Evolutionary conservation across 2,329 filamentous ascomycete species (phyloP), one percentile per base, ranked within the genome.

Genomic region (Clathrospora elynae): DNA sequence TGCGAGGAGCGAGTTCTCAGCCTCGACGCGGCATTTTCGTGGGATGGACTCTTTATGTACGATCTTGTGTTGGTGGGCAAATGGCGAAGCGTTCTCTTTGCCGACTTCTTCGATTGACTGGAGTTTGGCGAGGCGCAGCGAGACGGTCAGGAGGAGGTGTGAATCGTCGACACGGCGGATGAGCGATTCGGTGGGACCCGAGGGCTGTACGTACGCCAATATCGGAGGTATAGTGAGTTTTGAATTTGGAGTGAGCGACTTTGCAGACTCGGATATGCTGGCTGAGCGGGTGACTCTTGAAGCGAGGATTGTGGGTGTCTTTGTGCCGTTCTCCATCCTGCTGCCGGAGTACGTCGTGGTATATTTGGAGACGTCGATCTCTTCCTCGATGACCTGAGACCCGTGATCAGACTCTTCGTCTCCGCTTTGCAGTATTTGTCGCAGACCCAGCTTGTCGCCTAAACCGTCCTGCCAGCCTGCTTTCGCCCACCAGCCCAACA

Each of bases 401-500:
- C 53, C 61, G 4, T 58, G 43, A 6, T 66, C 66, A 17, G 61
- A 71, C 25, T 72, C 72, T 10, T 71, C 69, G 1, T 71, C 62
- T 37, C 67, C 66, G 44, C 65, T 75, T 10, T 79, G 76, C 35
- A 93, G 76, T 3, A 92, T 80, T 30, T 85, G 77, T 35, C 81
- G 75, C 37, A 96, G 73, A 1, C 84, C 81, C 6, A 97, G 78
- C 70, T 95, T 96, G 36, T 87, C 82, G 1, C 81, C 82, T 3
- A 96, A 75, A 0, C 89, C 88, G 3, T 81, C 77, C 69, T 97
- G 91, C 93, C 93, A 99, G 40, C 85, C 84, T 1, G 92, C 84
- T 68, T 97, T 97, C 22, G 91, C 89, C 90, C 91, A 96, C 87
- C 89, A 96, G 5, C 91, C 90, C 11, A 97, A 77, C 5, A 96